Percentiles rank a stretch among this genome's conserved stretches.
Evolutionary conservation across 345 rosid genomes (phyloP).

Genomic region (Combretum micranthum): DNA sequence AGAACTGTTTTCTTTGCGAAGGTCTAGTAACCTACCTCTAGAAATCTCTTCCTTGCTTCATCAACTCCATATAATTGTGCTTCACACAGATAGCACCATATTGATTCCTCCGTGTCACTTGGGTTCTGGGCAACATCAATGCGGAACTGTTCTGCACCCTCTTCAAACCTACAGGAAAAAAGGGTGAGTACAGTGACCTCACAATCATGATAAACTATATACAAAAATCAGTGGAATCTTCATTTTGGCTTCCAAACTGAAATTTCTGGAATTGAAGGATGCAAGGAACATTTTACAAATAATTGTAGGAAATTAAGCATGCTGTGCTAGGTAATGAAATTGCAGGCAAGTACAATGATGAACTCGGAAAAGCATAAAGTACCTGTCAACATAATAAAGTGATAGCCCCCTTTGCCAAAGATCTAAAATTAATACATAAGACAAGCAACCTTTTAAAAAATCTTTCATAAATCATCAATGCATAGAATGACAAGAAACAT

Average conservation of each 20-base stretch:
- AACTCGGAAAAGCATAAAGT: background rate
- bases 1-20: too few relatives aligned
- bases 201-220: background rate
- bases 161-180: constrained; percentile 54
- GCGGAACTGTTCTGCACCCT: constrained; percentile 85
- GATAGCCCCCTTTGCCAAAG: constrained; percentile 59
- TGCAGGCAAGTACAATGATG: background rate
- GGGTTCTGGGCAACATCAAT: constrained; percentile 91
- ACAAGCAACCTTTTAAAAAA: background rate
- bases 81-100: constrained; percentile 91
- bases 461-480: too few relatives aligned
- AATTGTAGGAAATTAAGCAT: too few relatives aligned
- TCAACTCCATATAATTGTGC: constrained; percentile 58
- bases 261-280: too few relatives aligned
- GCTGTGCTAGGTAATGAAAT: background rate
- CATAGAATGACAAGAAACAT: too few relatives aligned
- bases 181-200: constrained; percentile 1
- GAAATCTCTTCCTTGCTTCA: constrained; percentile 57
- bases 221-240: background rate
- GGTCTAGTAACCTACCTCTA: constrained; percentile 36
- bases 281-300: too few relatives aligned
- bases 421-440: constrained; percentile 20
- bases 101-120: constrained; percentile 88
- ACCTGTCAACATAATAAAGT: constrained; percentile 54
- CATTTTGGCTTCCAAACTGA: background rate